phyloP scores from a whole-genome alignment of 805 yeast genomes.

The Pichia nanzhaoensis region DNA sequence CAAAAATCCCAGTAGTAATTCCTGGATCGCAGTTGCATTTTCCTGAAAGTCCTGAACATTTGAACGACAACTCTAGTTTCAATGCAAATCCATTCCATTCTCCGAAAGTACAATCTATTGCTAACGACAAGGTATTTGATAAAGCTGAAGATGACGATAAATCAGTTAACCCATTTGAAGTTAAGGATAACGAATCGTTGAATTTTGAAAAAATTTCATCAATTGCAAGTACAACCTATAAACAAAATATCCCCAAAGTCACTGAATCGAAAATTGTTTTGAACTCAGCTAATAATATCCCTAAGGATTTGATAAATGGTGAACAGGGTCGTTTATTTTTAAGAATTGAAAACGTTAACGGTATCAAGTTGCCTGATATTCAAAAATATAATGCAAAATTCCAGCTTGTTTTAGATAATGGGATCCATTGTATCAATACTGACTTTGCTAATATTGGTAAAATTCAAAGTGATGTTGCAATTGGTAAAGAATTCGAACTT shows the following conservation, averaged over 20 bases:
- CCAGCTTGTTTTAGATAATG: slow-evolving; percentile 64
- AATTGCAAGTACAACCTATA: not conserved
- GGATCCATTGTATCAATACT: slow-evolving; percentile 71
- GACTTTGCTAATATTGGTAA: slow-evolving; percentile 31
- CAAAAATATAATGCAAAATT: slow-evolving; percentile 40
- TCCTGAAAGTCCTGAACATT: not conserved
- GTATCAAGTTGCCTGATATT: slow-evolving; percentile 42
- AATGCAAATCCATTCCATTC: slow-evolving; percentile 11
- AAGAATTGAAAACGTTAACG: slow-evolving; percentile 39
- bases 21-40: not conserved
- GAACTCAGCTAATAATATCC: not conserved
- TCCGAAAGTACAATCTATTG: slow-evolving; percentile 1
- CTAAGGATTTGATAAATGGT: slow-evolving; percentile 18
- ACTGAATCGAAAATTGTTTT: not conserved
- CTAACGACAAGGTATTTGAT: not conserved
- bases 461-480: slow-evolving; percentile 22
- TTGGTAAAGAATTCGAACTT: slow-evolving; percentile 76
- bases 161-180: slow-evolving; percentile 4
- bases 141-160: not conserved
- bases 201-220: slow-evolving; percentile 5
- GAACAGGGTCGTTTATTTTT: slow-evolving; percentile 49
- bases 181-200: slow-evolving; percentile 1
- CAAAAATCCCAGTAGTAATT: not conserved
- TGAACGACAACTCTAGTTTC: not conserved
- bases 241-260: not conserved